These are phyloP conservation scores for Pleurotus cornucopiae DNA, from an alignment of 768 basidiomycete species.

Conservation along the genomic window DNA sequence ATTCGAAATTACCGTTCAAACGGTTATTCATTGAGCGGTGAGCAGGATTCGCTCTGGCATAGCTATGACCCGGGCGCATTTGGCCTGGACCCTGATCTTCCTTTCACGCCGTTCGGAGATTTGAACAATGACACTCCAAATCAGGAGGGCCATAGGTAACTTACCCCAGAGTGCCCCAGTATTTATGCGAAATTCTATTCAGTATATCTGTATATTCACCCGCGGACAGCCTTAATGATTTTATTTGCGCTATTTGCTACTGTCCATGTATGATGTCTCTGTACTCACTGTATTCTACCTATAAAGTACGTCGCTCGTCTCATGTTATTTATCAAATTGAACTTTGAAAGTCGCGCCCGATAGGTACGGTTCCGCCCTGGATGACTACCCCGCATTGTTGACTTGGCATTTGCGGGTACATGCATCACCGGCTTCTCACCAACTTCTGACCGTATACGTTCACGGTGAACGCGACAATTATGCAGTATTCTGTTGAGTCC, in stretches of 20 bases:
- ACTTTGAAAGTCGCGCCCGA: no score
- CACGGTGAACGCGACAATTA: neutral
- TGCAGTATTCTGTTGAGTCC: neutral
- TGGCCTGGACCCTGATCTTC: constrained; percentile 72
- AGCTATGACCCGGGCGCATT: constrained; percentile 73
- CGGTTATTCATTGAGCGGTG: constrained; percentile 36
- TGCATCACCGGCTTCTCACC: neutral
- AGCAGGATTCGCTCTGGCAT: constrained; percentile 52
- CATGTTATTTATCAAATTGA: neutral
- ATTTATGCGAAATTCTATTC: neutral
- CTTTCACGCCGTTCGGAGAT: constrained; percentile 54
- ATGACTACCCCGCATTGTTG: neutral
- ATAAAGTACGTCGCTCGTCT: constrained; percentile 4
- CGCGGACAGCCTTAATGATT: constrained; percentile 12
- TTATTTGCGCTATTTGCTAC: constrained; percentile 1
- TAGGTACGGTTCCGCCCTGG: neutral
- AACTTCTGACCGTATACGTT: neutral
- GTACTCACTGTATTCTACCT: constrained; percentile 13
- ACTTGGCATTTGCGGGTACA: neutral
- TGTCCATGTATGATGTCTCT: constrained; percentile 8
- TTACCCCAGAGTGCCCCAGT: neutral
- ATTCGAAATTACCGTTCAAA: constrained; percentile 72
- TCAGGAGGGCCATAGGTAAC: constrained; percentile 29
- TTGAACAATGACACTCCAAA: constrained; percentile 25
- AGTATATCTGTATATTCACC: neutral